These are phyloP conservation scores for Penicillium nucicola DNA, from an alignment of 495 filamentous ascomycete genomes.

Conservation along the genomic window DNA sequence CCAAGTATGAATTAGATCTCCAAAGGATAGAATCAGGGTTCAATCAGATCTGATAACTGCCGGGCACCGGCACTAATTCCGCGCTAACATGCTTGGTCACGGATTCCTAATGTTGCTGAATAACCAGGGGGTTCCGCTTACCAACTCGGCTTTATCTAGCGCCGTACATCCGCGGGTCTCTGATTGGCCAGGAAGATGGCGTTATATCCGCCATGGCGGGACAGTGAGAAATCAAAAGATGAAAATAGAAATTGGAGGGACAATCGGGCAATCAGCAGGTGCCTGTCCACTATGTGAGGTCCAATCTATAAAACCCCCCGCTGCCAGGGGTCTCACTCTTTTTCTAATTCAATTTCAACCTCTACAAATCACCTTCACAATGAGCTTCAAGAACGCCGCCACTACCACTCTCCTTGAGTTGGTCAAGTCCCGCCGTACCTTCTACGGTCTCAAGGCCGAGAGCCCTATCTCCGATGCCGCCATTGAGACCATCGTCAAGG, in stretches of 20 bases:
- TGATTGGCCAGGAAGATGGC: neutral
- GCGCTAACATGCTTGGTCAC: neutral
- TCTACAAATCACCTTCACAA: conserved; percentile 13
- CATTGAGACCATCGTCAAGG: conserved; percentile 37
- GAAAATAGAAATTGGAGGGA: neutral
- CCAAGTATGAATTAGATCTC: too few relatives aligned
- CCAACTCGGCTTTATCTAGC: neutral
- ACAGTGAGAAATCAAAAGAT: neutral
- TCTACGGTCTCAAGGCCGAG: conserved; percentile 43
- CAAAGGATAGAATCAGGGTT: too few relatives aligned
- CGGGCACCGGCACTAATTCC: neutral
- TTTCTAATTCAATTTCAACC: neutral
- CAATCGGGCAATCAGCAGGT: neutral
- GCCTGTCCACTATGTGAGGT: neutral
- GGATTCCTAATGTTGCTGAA: neutral
- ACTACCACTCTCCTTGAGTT: conserved; percentile 38
- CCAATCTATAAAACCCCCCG: neutral
- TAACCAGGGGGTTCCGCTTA: neutral
- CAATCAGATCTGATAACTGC: neutral
- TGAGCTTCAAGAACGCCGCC: conserved; percentile 40
- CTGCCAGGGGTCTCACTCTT: neutral
- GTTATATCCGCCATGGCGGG: neutral
- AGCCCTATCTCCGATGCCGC: conserved; percentile 41
- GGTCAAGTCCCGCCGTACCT: conserved; percentile 43
- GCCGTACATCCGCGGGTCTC: neutral